Evolutionary conservation across 345 rosid species (phyloP).

Genomic region (Citrus sp.): DNA sequence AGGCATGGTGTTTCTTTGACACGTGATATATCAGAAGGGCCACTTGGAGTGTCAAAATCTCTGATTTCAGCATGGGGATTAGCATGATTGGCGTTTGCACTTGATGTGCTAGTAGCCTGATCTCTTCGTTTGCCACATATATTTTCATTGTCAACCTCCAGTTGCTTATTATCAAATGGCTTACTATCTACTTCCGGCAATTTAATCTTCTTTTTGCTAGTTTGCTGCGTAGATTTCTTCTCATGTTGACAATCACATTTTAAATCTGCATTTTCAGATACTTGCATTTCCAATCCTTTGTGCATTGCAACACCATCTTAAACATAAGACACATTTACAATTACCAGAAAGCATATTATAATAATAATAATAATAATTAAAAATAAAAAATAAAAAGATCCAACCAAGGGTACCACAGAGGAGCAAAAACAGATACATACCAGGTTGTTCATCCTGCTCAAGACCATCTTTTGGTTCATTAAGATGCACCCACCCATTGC

Average conservation of each 20-base stretch:
- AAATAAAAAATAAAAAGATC: not conserved
- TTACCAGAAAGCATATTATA: not conserved
- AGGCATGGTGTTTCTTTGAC: slow-evolving; percentile 39
- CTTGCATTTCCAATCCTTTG: slow-evolving; percentile 28
- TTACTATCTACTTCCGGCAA: slow-evolving; percentile 25
- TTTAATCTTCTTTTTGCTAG: slow-evolving; percentile 14
- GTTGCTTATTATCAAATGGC: slow-evolving; percentile 21
- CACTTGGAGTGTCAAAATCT: slow-evolving; percentile 23
- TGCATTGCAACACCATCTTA: slow-evolving; percentile 27
- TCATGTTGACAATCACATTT: slow-evolving; percentile 21
- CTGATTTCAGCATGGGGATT: slow-evolving; percentile 32
- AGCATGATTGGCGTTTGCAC: slow-evolving; percentile 17
- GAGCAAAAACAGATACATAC: slow-evolving; percentile 21
- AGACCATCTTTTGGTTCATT: slow-evolving; percentile 27
- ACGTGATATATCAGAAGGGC: slow-evolving; percentile 31
- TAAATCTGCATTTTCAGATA: slow-evolving; percentile 17
- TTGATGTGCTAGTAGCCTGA: slow-evolving; percentile 5
- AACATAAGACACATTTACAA: not conserved
- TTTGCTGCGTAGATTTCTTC: slow-evolving; percentile 11
- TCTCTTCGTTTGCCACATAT: slow-evolving; percentile 15
- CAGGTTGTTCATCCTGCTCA: slow-evolving; percentile 31
- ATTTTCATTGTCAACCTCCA: slow-evolving; percentile 24
- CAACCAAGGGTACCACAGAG: not conserved
- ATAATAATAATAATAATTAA: not conserved
- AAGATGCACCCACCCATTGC: slow-evolving; percentile 29